Percentiles rank a stretch among this genome's conserved stretches.
Evolutionary conservation across 2,329 filamentous ascomycete genomes (phyloP).

Genomic region (Fusarium poae): DNA sequence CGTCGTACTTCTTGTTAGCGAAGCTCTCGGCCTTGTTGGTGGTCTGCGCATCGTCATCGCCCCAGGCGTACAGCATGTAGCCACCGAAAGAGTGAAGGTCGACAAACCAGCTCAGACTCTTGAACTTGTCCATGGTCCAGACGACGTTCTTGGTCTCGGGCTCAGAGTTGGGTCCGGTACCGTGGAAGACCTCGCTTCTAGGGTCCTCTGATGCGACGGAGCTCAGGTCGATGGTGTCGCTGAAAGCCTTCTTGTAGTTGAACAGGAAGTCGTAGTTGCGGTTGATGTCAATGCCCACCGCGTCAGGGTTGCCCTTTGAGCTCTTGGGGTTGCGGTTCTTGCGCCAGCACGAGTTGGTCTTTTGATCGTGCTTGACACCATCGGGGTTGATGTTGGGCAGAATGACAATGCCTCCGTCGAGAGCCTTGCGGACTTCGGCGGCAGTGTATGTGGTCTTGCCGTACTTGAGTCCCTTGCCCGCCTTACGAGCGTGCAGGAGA

Average conservation of each 20-base stretch:
- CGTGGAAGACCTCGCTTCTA: conserved; percentile 63
- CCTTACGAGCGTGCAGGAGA: conserved; percentile 65
- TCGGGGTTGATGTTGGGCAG: conserved; percentile 68
- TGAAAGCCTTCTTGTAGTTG: conserved; percentile 63
- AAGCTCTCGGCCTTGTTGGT: conserved; percentile 63
- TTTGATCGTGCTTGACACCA: conserved; percentile 65
- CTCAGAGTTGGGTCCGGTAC: conserved; percentile 66
- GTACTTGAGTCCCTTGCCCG: conserved; percentile 64
- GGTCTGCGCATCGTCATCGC: conserved; percentile 66
- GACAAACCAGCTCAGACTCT: conserved; percentile 67
- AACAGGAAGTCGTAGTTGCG: conserved; percentile 71
- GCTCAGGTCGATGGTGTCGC: conserved; percentile 52
- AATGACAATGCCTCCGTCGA: conserved; percentile 66
- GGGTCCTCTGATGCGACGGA: conserved; percentile 57
- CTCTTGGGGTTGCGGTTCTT: conserved; percentile 66
- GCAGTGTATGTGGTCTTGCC: conserved; percentile 65
- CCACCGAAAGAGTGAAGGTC: conserved; percentile 69
- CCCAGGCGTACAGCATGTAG: conserved; percentile 68
- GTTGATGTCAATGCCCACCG: conserved; percentile 66
- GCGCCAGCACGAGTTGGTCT: conserved; percentile 64
- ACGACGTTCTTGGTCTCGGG: conserved; percentile 68
- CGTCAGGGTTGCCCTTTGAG: conserved; percentile 50
- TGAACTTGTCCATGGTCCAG: conserved; percentile 64
- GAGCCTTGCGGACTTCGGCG: conserved; percentile 63
- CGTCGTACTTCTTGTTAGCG: conserved; percentile 64